A percentile compares a stretch with the other conserved stretches of the same genome.
These are phyloP conservation scores for Pseudogymnoascus sp. DNA, from an alignment of 2,329 filamentous ascomycete genomes.

Conservation along the genomic window DNA sequence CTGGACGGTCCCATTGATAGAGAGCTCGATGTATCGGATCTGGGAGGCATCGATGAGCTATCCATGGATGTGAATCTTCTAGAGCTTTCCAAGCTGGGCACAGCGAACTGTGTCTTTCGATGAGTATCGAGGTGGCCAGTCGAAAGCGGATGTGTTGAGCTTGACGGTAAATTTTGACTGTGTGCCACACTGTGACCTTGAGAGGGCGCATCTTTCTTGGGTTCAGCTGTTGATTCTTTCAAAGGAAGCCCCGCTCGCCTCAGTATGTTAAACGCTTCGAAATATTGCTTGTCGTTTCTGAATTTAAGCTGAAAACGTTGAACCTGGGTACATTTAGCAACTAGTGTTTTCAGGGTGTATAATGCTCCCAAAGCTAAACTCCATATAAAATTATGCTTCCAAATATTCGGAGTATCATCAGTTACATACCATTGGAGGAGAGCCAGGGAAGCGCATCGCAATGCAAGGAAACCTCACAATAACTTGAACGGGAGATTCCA, in stretches of 20 bases:
- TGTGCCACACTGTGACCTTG: neutral
- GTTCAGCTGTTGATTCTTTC: slow-evolving; percentile 17
- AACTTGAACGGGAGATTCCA: slow-evolving; percentile 27
- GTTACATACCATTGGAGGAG: slow-evolving; percentile 19
- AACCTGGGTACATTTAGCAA: slow-evolving; percentile 26
- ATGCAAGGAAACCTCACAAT: slow-evolving; percentile 28
- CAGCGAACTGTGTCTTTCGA: neutral
- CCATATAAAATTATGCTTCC: neutral
- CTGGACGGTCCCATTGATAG: neutral
- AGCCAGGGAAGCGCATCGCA: slow-evolving; percentile 30
- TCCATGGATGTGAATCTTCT: neutral
- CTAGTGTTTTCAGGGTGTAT: neutral
- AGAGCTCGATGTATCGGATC: slow-evolving; percentile 3
- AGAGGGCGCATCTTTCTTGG: slow-evolving; percentile 9
- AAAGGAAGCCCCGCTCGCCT: slow-evolving; percentile 29
- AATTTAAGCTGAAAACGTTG: slow-evolving; percentile 39
- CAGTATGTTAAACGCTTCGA: slow-evolving; percentile 21
- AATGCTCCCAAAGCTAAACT: neutral
- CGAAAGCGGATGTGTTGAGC: neutral
- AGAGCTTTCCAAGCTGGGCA: neutral
- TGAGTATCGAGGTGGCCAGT: neutral
- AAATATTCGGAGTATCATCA: slow-evolving; percentile 17
- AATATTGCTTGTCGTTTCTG: slow-evolving; percentile 30
- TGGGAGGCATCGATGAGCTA: neutral
- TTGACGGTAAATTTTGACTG: neutral